Percentiles rank a stretch among this genome's conserved stretches.
phyloP scores from a whole-genome alignment of 345 rosid species.

The Garcia nutans region DNA sequence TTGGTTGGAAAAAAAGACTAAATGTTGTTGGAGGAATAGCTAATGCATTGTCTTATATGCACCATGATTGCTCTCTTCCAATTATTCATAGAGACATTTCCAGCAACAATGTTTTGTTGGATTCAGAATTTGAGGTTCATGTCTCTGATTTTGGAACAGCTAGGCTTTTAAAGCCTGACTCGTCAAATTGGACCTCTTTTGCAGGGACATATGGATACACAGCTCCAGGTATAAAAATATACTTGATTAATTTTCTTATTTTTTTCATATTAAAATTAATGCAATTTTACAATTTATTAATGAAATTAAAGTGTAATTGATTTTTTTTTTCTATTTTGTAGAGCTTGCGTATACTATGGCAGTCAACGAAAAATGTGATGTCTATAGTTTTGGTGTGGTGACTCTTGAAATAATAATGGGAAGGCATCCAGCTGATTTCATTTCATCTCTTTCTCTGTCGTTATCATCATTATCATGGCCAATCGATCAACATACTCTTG shows the following conservation, averaged over 20 bases:
- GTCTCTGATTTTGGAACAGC: too few species aligned
- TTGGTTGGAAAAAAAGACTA: too few species aligned
- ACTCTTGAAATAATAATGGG: conserved; percentile 12
- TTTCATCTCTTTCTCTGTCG: background rate
- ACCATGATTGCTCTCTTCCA: too few species aligned
- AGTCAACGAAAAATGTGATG: conserved; percentile 15
- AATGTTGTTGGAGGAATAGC: too few species aligned
- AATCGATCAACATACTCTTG: background rate
- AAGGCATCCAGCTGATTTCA: conserved; percentile 15
- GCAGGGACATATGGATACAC: too few species aligned
- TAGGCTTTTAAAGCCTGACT: too few species aligned
- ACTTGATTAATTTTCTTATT: too few species aligned
- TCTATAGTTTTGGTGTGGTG: conserved; percentile 16
- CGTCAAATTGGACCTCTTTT: too few species aligned
- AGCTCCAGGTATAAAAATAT: background rate
- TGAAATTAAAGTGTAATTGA: background rate
- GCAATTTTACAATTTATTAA: background rate
- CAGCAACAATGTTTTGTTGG: too few species aligned
- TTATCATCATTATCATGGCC: background rate
- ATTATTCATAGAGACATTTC: too few species aligned
- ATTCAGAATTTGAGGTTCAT: too few species aligned
- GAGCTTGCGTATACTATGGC: conserved; percentile 11
- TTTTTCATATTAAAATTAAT: background rate
- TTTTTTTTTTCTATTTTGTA: background rate
- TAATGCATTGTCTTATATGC: too few species aligned